Evolutionary conservation across 2,329 filamentous ascomycete genomes (phyloP).

Genomic region (Furcasterigmium sp.): DNA sequence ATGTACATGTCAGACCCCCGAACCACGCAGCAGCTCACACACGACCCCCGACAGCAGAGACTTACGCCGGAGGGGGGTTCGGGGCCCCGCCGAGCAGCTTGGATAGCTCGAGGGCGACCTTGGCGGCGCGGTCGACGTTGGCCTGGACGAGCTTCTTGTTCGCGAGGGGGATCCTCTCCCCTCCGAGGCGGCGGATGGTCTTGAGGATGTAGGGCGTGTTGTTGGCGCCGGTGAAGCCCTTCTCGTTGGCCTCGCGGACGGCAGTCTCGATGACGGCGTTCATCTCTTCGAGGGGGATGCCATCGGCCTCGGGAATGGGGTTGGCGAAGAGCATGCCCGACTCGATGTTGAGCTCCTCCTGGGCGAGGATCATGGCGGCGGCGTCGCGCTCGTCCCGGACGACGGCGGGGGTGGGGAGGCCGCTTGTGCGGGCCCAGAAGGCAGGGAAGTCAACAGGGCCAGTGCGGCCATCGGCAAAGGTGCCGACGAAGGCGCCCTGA

Average conservation of each 20-base stretch:
- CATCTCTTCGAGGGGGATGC: slow-evolving; percentile 68
- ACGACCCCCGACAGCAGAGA: too few species aligned
- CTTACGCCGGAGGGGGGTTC: slow-evolving; percentile 9
- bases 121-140: slow-evolving; percentile 51
- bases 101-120: slow-evolving; percentile 48
- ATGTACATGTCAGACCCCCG: slow-evolving; percentile 12
- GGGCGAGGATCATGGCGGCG: slow-evolving; percentile 80
- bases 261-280: slow-evolving; percentile 63
- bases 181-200: slow-evolving; percentile 74
- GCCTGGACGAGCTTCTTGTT: slow-evolving; percentile 60
- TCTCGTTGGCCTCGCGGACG: slow-evolving; percentile 56
- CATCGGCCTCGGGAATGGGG: slow-evolving; percentile 68
- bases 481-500: slow-evolving; percentile 75
- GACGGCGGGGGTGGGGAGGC: slow-evolving; percentile 69
- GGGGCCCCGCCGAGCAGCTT: slow-evolving; percentile 11
- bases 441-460: slow-evolving; percentile 80
- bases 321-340: slow-evolving; percentile 87
- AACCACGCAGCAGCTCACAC: slow-evolving; percentile 5
- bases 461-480: slow-evolving; percentile 73
- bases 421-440: slow-evolving; percentile 89
- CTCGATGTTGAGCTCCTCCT: slow-evolving; percentile 64
- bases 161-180: slow-evolving; percentile 64
- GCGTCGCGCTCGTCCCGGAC: slow-evolving; percentile 75
- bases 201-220: slow-evolving; percentile 82
- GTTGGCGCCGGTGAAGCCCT: slow-evolving; percentile 64